A percentile compares a stretch with the other conserved stretches of the same genome.
Evolutionary conservation across 768 basidiomycete species (phyloP).

Genomic region (Rhodotorula graminis): DNA sequence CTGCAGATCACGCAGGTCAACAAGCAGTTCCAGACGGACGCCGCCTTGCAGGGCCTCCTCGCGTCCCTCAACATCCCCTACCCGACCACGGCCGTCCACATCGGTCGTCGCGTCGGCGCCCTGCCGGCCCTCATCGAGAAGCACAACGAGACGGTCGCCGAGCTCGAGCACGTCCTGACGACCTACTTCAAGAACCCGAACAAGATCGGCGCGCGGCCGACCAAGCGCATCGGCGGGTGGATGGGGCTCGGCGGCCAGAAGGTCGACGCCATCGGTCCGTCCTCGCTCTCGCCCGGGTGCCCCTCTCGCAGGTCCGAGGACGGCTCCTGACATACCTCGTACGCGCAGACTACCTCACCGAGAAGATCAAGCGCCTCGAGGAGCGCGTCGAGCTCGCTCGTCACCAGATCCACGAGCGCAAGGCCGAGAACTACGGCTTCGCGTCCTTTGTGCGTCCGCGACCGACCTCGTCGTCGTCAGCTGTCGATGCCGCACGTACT

Average conservation of each 20-base stretch:
- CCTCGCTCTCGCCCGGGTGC: not conserved
- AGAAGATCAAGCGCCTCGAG: conserved; percentile 48
- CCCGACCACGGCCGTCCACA: conserved; percentile 84
- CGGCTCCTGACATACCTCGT: not conserved
- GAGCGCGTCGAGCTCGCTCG: conserved; percentile 61
- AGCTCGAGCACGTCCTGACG: conserved; percentile 49
- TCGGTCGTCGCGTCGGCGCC: conserved; percentile 77
- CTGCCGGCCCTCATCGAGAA: conserved; percentile 86
- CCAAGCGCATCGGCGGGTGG: conserved; percentile 68
- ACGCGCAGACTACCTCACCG: conserved; percentile 64
- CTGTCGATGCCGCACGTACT: no score
- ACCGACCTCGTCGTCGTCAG: no score
- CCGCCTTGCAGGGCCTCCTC: conserved; percentile 73
- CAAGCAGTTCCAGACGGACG: conserved; percentile 75
- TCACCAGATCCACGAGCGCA: conserved; percentile 53
- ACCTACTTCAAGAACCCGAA: conserved; percentile 76
- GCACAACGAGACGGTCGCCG: conserved; percentile 53
- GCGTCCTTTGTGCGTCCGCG: conserved; percentile 64
- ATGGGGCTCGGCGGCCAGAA: conserved; percentile 77
- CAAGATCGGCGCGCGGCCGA: conserved; percentile 71
- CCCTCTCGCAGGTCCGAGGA: conserved; percentile 59
- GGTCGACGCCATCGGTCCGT: conserved; percentile 46
- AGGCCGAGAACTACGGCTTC: conserved; percentile 61
- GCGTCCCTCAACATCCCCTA: conserved; percentile 60
- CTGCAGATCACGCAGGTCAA: conserved; percentile 62